Percentiles rank a stretch among this genome's conserved stretches.
Evolutionary conservation across 257 asterid genomes (phyloP).

Genomic region (Solanum infundibuliforme): DNA sequence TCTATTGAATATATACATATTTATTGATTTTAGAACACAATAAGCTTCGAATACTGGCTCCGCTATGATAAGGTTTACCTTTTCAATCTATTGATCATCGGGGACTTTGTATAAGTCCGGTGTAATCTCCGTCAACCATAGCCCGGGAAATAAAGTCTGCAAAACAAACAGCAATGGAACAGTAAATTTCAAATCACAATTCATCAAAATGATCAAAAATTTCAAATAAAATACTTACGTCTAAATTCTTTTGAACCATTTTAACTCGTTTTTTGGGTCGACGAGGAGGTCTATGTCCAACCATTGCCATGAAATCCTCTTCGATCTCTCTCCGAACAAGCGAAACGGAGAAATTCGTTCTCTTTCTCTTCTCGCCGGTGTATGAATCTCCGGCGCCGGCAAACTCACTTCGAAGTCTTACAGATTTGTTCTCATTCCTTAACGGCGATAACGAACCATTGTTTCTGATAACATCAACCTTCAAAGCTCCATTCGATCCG

Average conservation of each 20-base stretch:
- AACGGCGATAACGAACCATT: slow-evolving; percentile 13
- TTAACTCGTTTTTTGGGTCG: slow-evolving; percentile 53
- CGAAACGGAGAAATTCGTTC: slow-evolving; percentile 38
- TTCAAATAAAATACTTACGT: slow-evolving; percentile 25
- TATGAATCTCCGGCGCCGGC: background rate
- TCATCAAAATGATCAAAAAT: background rate
- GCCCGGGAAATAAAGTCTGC: slow-evolving; percentile 15
- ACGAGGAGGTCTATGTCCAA: slow-evolving; percentile 56
- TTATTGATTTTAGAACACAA: background rate
- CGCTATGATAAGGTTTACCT: background rate
- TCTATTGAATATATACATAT: background rate
- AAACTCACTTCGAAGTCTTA: slow-evolving; percentile 12
- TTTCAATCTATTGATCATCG: background rate
- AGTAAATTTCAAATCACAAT: background rate
- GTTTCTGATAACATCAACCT: slow-evolving; percentile 18
- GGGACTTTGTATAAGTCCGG: slow-evolving; percentile 14
- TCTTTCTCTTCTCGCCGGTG: slow-evolving; percentile 26
- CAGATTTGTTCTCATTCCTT: slow-evolving; percentile 10
- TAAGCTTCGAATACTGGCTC: background rate
- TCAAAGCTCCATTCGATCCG: background rate
- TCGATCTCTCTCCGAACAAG: slow-evolving; percentile 43
- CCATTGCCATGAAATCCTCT: slow-evolving; percentile 46
- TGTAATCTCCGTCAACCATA: slow-evolving; percentile 14
- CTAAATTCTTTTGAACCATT: slow-evolving; percentile 44
- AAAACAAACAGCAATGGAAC: background rate